phyloP scores from a whole-genome alignment of 192 early-diverging fungal genomes.

The Haplosporangium gracile region DNA sequence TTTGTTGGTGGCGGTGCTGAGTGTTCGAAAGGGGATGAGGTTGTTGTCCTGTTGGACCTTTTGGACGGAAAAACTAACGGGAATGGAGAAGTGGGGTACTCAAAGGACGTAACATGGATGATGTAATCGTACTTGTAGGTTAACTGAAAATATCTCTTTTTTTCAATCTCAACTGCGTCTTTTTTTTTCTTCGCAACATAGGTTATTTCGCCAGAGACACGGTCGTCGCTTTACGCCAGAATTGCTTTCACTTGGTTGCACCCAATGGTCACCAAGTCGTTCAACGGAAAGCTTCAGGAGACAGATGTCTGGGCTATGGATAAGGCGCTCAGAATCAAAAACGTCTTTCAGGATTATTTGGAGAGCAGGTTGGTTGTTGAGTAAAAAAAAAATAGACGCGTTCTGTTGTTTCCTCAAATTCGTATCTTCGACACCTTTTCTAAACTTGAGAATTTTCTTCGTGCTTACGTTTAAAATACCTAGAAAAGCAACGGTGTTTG shows the following conservation, averaged over 20 bases:
- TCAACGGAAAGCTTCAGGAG: conserved; percentile 33
- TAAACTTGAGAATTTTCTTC: background rate
- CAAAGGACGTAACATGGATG: background rate
- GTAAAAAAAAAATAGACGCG: too few relatives aligned
- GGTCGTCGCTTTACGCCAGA: conserved; percentile 44
- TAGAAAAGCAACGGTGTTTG: conserved; percentile 42
- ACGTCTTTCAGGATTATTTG: conserved; percentile 38
- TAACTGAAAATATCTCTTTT: background rate
- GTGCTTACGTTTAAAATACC: background rate
- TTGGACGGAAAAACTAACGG: background rate
- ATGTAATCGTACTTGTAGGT: background rate
- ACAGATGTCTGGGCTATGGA: conserved; percentile 50
- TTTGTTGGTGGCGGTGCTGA: background rate
- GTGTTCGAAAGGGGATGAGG: background rate
- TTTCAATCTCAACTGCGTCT: background rate
- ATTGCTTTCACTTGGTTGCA: conserved; percentile 54
- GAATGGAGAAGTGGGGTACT: background rate
- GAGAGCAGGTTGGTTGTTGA: conserved; percentile 25
- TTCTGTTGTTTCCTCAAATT: background rate
- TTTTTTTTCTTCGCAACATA: background rate
- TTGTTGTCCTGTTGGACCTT: too few relatives aligned
- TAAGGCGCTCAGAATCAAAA: conserved; percentile 34
- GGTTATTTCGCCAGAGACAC: conserved; percentile 49
- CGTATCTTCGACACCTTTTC: background rate
- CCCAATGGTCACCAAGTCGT: conserved; percentile 50